Base-by-base conservation (phyloP, 192 early-diverging fungal genomes). In the Lobosporangium transversale region DNA sequence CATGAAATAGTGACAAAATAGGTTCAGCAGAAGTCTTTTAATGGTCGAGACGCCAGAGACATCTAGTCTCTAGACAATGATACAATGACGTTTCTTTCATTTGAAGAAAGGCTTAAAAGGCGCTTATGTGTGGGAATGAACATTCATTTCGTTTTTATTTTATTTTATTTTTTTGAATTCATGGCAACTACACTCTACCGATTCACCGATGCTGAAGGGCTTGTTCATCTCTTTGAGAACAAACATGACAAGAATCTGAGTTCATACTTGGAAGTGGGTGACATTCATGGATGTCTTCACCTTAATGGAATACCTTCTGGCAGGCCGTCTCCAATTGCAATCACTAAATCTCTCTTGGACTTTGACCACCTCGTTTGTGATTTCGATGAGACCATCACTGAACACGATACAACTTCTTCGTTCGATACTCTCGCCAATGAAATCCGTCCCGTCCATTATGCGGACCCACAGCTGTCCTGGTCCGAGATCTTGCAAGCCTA, bases 301-400 rank as follows among this genome's bases (percentile, higher is more conserved):
- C 37, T 40, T 14, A 40, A 40, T 14, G 37, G 37, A 10, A 14
- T 14, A 10, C 37, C 37, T 37, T 23, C 47, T 9, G 50, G 30
- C 21, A 50, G 17, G 6, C 50, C 62, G 2, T 48, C 51, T 21
- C 12, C 36, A 14, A 17, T 9, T n/a, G 35, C 27, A 11, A n/a
- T n/a, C n/a, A 51, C 53, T 10, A 53, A 48, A 29, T 9, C n/a
- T 17, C 36, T 76, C 26, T 17, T 35, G 14, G n/a, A 8, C 42
- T 76, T 76, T 50, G 53, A 76, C 53, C 73, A 76, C 50, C 26
- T 76, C 4, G 64, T 76, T 24, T 58, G 58, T 5, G 73, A 76
- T 50, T 76, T 76, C 65, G 73, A 76, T 59, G 73, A 76, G 47
- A 76, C 73, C 30, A 76, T 76, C 18, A 76, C 73, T 2, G 53